Percentiles rank a stretch among this genome's conserved stretches.
phyloP scores from a whole-genome alignment of 305 asterid species.

The Fraxinus paxiana region DNA sequence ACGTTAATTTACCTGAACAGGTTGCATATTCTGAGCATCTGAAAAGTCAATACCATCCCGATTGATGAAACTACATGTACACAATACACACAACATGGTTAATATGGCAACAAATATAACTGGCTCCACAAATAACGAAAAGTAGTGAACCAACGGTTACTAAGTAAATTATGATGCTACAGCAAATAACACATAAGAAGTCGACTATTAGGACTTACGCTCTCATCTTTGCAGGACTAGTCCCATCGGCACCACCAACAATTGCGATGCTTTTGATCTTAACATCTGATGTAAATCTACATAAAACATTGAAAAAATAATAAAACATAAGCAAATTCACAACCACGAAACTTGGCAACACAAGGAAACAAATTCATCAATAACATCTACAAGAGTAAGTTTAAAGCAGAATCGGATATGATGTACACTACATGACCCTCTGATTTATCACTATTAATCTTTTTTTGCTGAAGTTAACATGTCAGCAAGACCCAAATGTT shows the following conservation, averaged over 20 bases:
- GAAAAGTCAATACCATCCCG: constrained; percentile 94
- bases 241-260: constrained; percentile 92
- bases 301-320: constrained; percentile 17
- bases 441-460: not conserved
- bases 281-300: constrained; percentile 91
- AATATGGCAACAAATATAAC: constrained; percentile 17
- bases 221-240: constrained; percentile 95
- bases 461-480: not conserved
- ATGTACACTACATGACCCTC: not conserved
- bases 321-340: constrained; percentile 2
- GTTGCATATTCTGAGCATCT: constrained; percentile 89
- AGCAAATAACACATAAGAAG: not conserved
- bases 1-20: constrained; percentile 60
- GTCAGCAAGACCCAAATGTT: not conserved
- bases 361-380: not conserved
- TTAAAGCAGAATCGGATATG: not conserved
- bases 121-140: not conserved
- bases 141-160: not conserved
- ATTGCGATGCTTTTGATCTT: constrained; percentile 90
- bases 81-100: constrained; percentile 16
- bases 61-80: constrained; percentile 68
- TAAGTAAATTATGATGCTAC: not conserved
- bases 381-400: not conserved
- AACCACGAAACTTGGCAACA: not conserved
- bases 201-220: constrained; percentile 55